Evolutionary conservation across 2,329 filamentous ascomycete species (phyloP).

Genomic region (Apiospora pterosperma): DNA sequence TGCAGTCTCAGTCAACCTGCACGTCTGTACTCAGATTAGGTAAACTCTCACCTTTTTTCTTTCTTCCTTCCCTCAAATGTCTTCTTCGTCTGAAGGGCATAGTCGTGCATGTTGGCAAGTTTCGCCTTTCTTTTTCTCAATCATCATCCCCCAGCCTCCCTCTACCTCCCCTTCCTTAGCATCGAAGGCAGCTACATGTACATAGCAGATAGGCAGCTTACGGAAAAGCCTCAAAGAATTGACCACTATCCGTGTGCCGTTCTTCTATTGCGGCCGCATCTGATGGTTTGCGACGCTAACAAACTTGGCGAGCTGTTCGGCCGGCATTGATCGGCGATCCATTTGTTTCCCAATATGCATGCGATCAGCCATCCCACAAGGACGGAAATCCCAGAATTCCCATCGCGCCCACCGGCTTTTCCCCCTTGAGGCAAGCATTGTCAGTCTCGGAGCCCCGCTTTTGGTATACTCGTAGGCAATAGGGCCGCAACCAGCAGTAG

Average conservation of each 20-base stretch:
- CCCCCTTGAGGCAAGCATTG: not conserved
- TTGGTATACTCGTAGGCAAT: too few species aligned
- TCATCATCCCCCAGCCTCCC: not conserved
- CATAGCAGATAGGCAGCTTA: not conserved
- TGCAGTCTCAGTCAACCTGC: not conserved
- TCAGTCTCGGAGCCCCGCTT: not conserved
- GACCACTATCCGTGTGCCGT: not conserved
- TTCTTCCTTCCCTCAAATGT: not conserved
- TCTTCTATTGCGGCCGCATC: not conserved
- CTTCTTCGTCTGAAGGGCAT: not conserved
- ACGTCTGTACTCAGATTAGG: not conserved
- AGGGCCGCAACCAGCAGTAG: not conserved
- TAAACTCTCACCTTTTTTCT: not conserved
- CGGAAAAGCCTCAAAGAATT: not conserved
- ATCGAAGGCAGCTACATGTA: not conserved
- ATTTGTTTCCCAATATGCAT: not conserved
- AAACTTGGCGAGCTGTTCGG: not conserved
- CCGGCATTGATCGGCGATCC: slow-evolving; percentile 4
- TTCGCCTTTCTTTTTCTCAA: not conserved
- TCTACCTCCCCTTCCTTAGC: not conserved
- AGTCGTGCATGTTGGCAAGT: not conserved
- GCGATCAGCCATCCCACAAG: slow-evolving; percentile 3
- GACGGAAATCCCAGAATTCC: not conserved
- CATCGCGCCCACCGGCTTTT: slow-evolving; percentile 2
- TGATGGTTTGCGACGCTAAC: not conserved